Base-by-base conservation (phyloP, 371 early-diverging fungal genomes). In the Funneliformis caledonium region DNA sequence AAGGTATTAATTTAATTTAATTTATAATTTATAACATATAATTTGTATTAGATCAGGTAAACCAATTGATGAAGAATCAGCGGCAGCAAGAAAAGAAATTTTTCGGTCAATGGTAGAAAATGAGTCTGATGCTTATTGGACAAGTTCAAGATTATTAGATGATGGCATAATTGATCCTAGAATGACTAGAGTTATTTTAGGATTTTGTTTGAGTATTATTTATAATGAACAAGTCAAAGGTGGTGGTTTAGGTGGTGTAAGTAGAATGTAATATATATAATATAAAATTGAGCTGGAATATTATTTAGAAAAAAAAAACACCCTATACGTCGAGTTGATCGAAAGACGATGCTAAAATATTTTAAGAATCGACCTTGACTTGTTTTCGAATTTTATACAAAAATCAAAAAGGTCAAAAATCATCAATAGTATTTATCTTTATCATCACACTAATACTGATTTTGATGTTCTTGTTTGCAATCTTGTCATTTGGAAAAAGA, bases 61-160 rank as follows among this genome's bases (percentile, higher is more conserved):
- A 65, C 82, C 85, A 67, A 86, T 92, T 81, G 87, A 93, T 67
- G 93, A 93, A 84, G 91, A 92, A 81, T 75, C 85, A 78, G 87
- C 91, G 43, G 81, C 82, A 14, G 85, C 85, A n/a, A 86, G 90
- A 33, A 91, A 90, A 72, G 84, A 80, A 14, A 83, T 92, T 86
- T 91, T 94, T 86, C 88, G 89, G 73, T 85, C 86, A 10, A 88
- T 91, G 37, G 93, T 92, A 0, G 93, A 92, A 76, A 85, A 84
- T 48, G 93, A 93, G 80, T 91, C 92, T 3, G 91, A 92, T 81
- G 92, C 90, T 0, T 94, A 92, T 76, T 94, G 90, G 83, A 94
- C 93, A 0, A 89, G 90, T n/a, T 89, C 92, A 16, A 87, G 94
- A 7, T 81, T 91, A 26, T 84, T 93, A 11, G 93, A 92, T 81